Percentiles rank a stretch among this genome's conserved stretches.
These are phyloP conservation scores for Barnettozyma sp. DNA, from an alignment of 805 yeast genomes.

Conservation along the genomic window DNA sequence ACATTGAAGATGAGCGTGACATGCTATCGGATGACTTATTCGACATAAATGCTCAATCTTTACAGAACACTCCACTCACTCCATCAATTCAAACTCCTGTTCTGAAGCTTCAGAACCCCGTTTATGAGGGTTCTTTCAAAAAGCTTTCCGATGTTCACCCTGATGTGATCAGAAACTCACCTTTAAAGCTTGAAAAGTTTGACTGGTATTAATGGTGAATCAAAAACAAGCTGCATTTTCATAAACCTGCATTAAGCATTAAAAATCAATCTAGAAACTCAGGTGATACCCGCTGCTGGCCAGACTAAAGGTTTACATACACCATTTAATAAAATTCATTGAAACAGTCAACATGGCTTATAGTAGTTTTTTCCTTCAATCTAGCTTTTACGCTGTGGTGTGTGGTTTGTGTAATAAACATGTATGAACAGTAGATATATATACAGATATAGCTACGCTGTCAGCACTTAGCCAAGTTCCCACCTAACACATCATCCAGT, in stretches of 20 bases:
- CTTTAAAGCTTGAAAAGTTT: slow-evolving; percentile 11
- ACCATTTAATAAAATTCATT: background rate
- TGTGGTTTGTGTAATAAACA: too few relatives aligned
- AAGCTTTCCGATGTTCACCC: slow-evolving; percentile 4
- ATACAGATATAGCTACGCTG: slow-evolving; percentile 1
- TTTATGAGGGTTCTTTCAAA: slow-evolving; percentile 1
- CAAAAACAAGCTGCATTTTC: background rate
- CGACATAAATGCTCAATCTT: slow-evolving; percentile 6
- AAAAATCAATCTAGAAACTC: too few relatives aligned
- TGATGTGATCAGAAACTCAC: slow-evolving; percentile 6
- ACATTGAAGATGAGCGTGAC: background rate
- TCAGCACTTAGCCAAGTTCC: slow-evolving; percentile 5
- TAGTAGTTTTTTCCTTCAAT: background rate
- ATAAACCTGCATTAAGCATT: slow-evolving; percentile 1
- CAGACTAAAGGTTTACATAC: background rate
- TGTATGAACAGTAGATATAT: background rate
- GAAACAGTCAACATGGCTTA: background rate
- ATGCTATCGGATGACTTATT: slow-evolving; percentile 8
- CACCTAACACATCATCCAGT: slow-evolving; percentile 10
- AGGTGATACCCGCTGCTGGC: too few relatives aligned
- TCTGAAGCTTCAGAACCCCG: slow-evolving; percentile 1
- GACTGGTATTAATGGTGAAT: slow-evolving; percentile 8
- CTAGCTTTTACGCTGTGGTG: too few relatives aligned
- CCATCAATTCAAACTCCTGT: slow-evolving; percentile 12
- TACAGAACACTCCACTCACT: slow-evolving; percentile 12